These are phyloP conservation scores for Symbiodinium pilosum DNA, from an alignment of 73 alveolate species.

Conservation along the genomic window DNA sequence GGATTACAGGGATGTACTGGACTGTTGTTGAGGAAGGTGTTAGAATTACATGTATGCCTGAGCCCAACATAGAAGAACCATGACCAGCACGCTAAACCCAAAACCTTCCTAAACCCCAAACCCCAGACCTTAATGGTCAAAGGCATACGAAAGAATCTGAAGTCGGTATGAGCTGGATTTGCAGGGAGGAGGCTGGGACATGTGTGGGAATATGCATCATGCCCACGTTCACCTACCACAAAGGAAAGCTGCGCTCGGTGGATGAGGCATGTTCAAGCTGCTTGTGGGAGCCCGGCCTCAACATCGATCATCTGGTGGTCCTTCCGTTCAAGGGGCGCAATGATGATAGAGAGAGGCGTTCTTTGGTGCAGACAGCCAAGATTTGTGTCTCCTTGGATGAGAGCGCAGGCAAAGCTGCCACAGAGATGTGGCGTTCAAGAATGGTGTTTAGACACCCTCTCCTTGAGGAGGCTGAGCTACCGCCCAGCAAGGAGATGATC, in stretches of 20 bases:
- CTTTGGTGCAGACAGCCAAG: neutral
- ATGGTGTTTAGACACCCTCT: conserved; percentile 1
- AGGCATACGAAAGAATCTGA: too few species aligned
- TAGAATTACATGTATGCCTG: too few species aligned
- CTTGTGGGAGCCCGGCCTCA: neutral
- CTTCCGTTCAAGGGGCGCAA: neutral
- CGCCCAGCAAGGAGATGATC: neutral
- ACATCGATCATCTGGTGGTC: neutral
- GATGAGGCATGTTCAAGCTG: neutral
- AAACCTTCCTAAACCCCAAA: too few species aligned
- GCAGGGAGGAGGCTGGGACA: neutral
- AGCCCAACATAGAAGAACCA: too few species aligned
- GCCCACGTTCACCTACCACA: neutral
- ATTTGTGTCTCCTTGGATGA: conserved; percentile 1
- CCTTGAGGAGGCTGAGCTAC: neutral
- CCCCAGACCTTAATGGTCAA: too few species aligned
- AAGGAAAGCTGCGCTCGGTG: neutral
- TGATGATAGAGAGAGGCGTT: neutral
- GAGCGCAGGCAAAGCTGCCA: neutral
- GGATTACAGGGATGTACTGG: too few species aligned
- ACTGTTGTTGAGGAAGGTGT: too few species aligned
- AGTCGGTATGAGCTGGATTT: neutral
- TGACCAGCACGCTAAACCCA: too few species aligned
- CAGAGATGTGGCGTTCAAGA: neutral
- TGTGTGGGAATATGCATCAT: neutral